Percentiles rank a stretch among this genome's conserved stretches.
These are phyloP conservation scores for Terana coerulea DNA, from an alignment of 768 basidiomycete genomes.

Conservation along the genomic window DNA sequence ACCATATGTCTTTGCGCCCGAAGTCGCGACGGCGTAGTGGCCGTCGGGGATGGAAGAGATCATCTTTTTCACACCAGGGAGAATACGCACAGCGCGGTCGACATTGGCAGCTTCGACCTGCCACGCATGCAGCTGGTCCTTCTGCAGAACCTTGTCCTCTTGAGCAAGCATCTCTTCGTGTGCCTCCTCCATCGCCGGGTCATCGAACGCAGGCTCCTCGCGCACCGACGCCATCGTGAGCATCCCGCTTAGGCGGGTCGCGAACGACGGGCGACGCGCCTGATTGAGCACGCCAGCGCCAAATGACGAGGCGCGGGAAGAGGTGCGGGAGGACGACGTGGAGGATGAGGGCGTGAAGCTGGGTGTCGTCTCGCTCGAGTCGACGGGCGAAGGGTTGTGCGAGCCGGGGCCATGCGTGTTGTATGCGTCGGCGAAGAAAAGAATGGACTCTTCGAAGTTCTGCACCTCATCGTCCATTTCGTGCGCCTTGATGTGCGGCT, in stretches of 20 bases:
- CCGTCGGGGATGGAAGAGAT: constrained; percentile 63
- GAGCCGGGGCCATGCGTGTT: constrained; percentile 39
- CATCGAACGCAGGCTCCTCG: constrained; percentile 29
- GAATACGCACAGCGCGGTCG: constrained; percentile 63
- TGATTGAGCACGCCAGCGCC: constrained; percentile 24
- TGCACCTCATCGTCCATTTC: constrained; percentile 57
- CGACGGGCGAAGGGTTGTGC: too few species aligned
- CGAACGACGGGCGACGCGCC: constrained; percentile 46
- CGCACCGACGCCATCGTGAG: constrained; percentile 35
- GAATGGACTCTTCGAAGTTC: constrained; percentile 62
- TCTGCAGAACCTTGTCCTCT: constrained; percentile 22
- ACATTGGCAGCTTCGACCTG: constrained; percentile 51
- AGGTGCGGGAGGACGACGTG: constrained; percentile 37
- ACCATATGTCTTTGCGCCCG: constrained; percentile 70
- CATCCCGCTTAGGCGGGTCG: constrained; percentile 36
- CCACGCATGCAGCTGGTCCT: constrained; percentile 44
- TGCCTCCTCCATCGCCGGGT: constrained; percentile 30
- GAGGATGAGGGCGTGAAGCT: constrained; percentile 36
- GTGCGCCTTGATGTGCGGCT: constrained; percentile 48
- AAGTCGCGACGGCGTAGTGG: constrained; percentile 71
- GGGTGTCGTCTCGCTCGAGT: constrained; percentile 40
- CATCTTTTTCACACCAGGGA: constrained; percentile 65
- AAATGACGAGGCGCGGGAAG: constrained; percentile 44
- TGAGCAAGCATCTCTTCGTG: constrained; percentile 32
- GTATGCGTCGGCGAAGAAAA: constrained; percentile 63